These are phyloP conservation scores for Trichoderma sp. DNA, from an alignment of 2,329 filamentous ascomycete genomes.

Conservation along the genomic window DNA sequence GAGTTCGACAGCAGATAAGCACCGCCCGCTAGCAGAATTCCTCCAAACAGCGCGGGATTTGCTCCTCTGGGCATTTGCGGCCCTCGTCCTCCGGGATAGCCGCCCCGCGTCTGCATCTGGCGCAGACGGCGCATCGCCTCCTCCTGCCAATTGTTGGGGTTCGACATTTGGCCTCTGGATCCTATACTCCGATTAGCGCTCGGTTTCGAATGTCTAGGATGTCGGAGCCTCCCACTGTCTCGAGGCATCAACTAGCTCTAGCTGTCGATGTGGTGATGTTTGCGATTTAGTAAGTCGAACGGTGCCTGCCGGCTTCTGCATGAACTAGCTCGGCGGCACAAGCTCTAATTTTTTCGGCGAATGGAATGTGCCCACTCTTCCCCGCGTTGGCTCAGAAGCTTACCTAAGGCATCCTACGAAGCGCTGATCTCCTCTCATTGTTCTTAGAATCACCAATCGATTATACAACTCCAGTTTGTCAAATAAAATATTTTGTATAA, in stretches of 20 bases:
- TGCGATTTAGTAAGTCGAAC: conserved; percentile 7
- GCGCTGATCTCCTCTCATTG: not conserved
- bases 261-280: conserved; percentile 10
- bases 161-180: conserved; percentile 35
- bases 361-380: conserved; percentile 9
- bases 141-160: conserved; percentile 48
- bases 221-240: conserved; percentile 6
- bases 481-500: not conserved
- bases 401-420: conserved; percentile 1
- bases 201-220: not conserved
- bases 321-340: conserved; percentile 8
- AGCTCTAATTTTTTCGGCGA: conserved; percentile 15
- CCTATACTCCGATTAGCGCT: not conserved
- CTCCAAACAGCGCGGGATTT: conserved; percentile 44
- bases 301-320: conserved; percentile 8
- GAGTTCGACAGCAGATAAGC: conserved; percentile 59
- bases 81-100: conserved; percentile 46
- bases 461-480: not conserved
- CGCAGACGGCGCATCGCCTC: conserved; percentile 55
- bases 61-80: conserved; percentile 46
- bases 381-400: not conserved
- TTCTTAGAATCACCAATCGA: not conserved
- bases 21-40: conserved; percentile 51
- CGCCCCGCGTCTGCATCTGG: conserved; percentile 48
- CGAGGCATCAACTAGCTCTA: conserved; percentile 13